These are phyloP conservation scores for Ilyonectria destructans DNA, from an alignment of 2,329 filamentous ascomycete genomes.

Conservation along the genomic window DNA sequence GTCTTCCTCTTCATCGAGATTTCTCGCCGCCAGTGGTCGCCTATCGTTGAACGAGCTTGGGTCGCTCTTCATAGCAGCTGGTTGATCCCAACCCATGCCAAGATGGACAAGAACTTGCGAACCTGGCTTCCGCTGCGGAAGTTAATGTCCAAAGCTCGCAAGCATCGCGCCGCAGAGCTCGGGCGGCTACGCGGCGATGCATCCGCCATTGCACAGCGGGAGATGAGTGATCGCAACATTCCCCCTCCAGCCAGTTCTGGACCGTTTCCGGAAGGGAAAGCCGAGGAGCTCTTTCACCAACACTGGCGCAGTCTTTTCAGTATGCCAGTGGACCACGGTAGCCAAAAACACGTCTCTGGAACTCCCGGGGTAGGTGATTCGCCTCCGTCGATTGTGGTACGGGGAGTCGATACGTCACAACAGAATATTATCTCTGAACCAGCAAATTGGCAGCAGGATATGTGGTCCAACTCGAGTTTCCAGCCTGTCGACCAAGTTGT, in stretches of 20 bases:
- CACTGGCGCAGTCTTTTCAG: conserved; percentile 38
- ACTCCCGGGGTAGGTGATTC: accelerated
- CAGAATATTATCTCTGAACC: not conserved
- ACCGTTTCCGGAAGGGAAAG: conserved; percentile 30
- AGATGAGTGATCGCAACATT: conserved; percentile 48
- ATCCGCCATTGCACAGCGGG: conserved; percentile 46
- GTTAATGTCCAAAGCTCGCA: conserved; percentile 57
- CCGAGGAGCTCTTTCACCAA: conserved; percentile 22
- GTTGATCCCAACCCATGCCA: conserved; percentile 52
- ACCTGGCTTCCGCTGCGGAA: conserved; percentile 61
- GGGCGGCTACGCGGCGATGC: conserved; percentile 51
- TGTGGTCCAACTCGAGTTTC: conserved; percentile 7
- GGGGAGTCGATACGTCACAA: not conserved
- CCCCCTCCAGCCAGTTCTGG: conserved; percentile 51
- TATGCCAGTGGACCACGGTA: accelerated
- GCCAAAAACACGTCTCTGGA: not conserved
- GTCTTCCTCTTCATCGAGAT: conserved; percentile 70
- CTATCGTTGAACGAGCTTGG: conserved; percentile 65
- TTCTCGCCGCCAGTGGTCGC: conserved; percentile 62
- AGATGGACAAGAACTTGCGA: conserved; percentile 49
- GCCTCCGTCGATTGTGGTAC: not conserved
- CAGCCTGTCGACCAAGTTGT: not conserved
- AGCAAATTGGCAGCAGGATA: not conserved
- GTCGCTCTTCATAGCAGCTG: conserved; percentile 62
- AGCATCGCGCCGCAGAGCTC: conserved; percentile 57